Percentiles rank a stretch among this genome's conserved stretches.
These are phyloP conservation scores for Fomitiporia mediterranea DNA, from an alignment of 1,284 basidiomycete species.

Conservation along the genomic window DNA sequence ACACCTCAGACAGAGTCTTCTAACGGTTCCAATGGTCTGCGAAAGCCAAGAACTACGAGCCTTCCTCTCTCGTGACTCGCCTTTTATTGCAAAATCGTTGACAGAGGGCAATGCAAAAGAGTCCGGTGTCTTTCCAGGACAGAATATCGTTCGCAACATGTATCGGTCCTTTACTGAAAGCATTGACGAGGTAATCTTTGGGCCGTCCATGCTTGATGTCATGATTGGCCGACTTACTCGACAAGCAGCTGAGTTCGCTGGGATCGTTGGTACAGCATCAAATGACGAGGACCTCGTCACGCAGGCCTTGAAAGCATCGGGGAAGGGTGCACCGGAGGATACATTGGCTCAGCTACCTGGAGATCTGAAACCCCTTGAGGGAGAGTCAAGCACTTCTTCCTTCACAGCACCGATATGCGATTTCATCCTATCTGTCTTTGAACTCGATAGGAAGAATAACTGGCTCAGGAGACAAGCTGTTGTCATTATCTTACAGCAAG, in stretches of 20 bases:
- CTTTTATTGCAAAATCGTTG: conserved; percentile 58
- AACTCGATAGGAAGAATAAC: conserved; percentile 91
- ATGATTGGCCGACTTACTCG: conserved; percentile 85
- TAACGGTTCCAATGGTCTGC: conserved; percentile 72
- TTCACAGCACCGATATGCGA: conserved; percentile 96
- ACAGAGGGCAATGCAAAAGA: conserved; percentile 35
- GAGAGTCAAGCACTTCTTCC: conserved; percentile 77
- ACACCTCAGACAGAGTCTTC: conserved; percentile 52
- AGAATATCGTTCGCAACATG: conserved; percentile 74
- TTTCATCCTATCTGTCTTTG: conserved; percentile 87
- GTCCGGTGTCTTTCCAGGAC: conserved; percentile 53
- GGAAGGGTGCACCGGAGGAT: conserved; percentile 59
- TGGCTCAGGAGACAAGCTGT: conserved; percentile 97
- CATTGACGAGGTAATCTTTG: conserved; percentile 91
- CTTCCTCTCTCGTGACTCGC: conserved; percentile 86
- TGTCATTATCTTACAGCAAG: conserved; percentile 92
- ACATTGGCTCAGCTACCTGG: conserved; percentile 63
- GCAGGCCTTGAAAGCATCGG: conserved; percentile 68
- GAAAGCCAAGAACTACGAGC: conserved; percentile 78
- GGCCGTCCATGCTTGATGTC: conserved; percentile 90
- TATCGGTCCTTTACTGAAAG: conserved; percentile 87
- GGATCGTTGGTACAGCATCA: conserved; percentile 73
- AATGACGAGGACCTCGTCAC: conserved; percentile 80
- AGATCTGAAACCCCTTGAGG: conserved; percentile 75
- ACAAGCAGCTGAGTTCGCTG: conserved; percentile 85